These are phyloP conservation scores for Retiboletus fuscus DNA, from an alignment of 1,284 basidiomycete species.

Conservation along the genomic window DNA sequence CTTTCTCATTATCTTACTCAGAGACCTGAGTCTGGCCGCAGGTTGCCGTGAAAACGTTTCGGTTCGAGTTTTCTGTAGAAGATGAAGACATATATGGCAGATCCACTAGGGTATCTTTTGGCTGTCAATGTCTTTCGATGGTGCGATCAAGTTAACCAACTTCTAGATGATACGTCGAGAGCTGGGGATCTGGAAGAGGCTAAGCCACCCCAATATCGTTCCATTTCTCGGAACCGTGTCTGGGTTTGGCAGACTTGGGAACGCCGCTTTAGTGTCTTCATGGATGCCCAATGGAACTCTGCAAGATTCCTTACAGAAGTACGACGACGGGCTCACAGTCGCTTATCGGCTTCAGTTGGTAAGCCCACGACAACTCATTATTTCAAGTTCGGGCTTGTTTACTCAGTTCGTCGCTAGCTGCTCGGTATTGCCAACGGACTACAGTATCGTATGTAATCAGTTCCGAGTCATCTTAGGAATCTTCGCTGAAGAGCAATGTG, in stretches of 20 bases:
- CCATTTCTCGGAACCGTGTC: too few relatives aligned
- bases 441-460: constrained; percentile 15
- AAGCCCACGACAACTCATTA: neutral
- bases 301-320: constrained; percentile 20
- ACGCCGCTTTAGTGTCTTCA: constrained; percentile 21
- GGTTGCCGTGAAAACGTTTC: constrained; percentile 34
- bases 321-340: constrained; percentile 14
- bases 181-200: constrained; percentile 26
- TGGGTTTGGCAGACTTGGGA: constrained; percentile 26
- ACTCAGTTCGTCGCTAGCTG: neutral
- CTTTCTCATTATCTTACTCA: neutral
- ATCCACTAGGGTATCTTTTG: constrained; percentile 10
- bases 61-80: constrained; percentile 18
- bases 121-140: neutral
- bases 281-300: constrained; percentile 28
- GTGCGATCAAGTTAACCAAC: neutral
- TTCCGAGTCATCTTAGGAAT: neutral
- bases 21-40: neutral
- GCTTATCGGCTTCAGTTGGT: constrained; percentile 22
- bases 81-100: neutral
- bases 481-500: neutral
- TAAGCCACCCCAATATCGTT: constrained; percentile 26
- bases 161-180: constrained; percentile 32
- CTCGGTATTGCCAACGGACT: constrained; percentile 19
- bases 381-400: neutral